phyloP scores from a whole-genome alignment of 1,139 yeast genomes.

The Candida neerlandica region DNA sequence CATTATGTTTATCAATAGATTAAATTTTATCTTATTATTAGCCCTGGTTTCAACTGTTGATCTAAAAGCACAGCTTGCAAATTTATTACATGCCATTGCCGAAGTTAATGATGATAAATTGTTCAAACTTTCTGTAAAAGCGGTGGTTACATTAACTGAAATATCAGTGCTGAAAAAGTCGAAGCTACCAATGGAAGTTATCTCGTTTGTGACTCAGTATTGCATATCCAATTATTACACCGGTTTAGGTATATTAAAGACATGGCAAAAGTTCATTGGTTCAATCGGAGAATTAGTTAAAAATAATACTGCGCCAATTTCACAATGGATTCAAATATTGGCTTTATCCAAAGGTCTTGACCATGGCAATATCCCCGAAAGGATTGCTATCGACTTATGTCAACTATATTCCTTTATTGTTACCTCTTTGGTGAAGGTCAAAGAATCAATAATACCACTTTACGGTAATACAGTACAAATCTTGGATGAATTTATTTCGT shows the following conservation, averaged over 20 bases:
- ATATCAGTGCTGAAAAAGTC: slow-evolving; percentile 19
- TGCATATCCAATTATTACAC: slow-evolving; percentile 16
- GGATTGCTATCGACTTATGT: slow-evolving; percentile 9
- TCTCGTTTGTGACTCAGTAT: slow-evolving; percentile 18
- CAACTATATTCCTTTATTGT: neutral
- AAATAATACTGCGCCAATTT: neutral
- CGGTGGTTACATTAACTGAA: slow-evolving; percentile 22
- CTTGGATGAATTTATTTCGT: slow-evolving; percentile 11
- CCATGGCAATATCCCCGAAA: slow-evolving; percentile 10
- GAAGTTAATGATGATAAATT: slow-evolving; percentile 29
- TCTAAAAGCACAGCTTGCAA: slow-evolving; percentile 31
- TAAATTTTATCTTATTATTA: slow-evolving; percentile 39
- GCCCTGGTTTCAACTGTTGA: slow-evolving; percentile 39
- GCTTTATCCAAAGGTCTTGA: slow-evolving; percentile 6
- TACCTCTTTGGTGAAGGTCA: neutral
- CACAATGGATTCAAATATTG: slow-evolving; percentile 9
- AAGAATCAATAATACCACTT: neutral
- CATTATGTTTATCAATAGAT: slow-evolving; percentile 39
- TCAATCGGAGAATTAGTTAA: slow-evolving; percentile 1
- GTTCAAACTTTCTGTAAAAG: slow-evolving; percentile 27
- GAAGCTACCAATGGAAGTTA: slow-evolving; percentile 26
- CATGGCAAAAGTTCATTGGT: slow-evolving; percentile 17
- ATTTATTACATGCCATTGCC: slow-evolving; percentile 27
- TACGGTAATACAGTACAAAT: neutral
- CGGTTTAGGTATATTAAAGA: slow-evolving; percentile 22